A percentile compares a stretch with the other conserved stretches of the same genome.
Evolutionary conservation across 192 early-diverging fungal species (phyloP).

Genomic region (Linnemannia schmuckeri): DNA sequence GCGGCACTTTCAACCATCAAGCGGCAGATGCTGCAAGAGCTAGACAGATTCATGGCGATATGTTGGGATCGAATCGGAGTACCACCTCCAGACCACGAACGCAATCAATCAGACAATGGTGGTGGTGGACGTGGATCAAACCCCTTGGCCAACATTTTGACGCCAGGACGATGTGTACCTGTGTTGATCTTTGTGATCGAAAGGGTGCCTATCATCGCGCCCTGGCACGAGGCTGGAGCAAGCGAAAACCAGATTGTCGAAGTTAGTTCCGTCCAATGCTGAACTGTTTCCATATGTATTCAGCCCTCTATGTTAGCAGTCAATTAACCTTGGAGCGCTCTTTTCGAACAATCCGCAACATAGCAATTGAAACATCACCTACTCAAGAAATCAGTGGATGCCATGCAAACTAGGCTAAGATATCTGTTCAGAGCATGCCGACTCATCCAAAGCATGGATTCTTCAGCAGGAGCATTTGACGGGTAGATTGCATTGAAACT

Average conservation of each 20-base stretch:
- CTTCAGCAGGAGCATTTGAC: slow-evolving; percentile 27
- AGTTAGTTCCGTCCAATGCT: background rate
- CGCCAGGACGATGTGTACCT: slow-evolving; percentile 45
- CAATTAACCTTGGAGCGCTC: background rate
- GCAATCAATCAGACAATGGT: slow-evolving; percentile 6
- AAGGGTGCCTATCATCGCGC: slow-evolving; percentile 19
- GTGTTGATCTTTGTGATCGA: slow-evolving; percentile 48
- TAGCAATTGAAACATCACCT: slow-evolving; percentile 40
- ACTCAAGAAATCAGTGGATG: slow-evolving; percentile 49
- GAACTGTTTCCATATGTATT: background rate
- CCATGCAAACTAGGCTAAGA: slow-evolving; percentile 34
- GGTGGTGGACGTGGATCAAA: background rate
- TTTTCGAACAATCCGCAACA: background rate
- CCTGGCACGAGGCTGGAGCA: slow-evolving; percentile 37
- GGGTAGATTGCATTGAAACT: background rate
- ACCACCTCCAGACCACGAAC: slow-evolving; percentile 15
- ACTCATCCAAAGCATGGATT: slow-evolving; percentile 39
- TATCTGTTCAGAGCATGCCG: slow-evolving; percentile 44
- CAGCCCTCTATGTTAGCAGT: background rate
- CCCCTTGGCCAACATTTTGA: slow-evolving; percentile 24
- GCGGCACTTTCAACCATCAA: slow-evolving; percentile 37
- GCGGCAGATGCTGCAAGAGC: slow-evolving; percentile 43
- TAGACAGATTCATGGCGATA: slow-evolving; percentile 49
- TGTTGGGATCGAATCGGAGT: slow-evolving; percentile 54
- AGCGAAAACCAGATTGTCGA: slow-evolving; percentile 36